Conservation (phyloP, 345 rosid genomes). For the Orychophragmus violaceus region DNA sequence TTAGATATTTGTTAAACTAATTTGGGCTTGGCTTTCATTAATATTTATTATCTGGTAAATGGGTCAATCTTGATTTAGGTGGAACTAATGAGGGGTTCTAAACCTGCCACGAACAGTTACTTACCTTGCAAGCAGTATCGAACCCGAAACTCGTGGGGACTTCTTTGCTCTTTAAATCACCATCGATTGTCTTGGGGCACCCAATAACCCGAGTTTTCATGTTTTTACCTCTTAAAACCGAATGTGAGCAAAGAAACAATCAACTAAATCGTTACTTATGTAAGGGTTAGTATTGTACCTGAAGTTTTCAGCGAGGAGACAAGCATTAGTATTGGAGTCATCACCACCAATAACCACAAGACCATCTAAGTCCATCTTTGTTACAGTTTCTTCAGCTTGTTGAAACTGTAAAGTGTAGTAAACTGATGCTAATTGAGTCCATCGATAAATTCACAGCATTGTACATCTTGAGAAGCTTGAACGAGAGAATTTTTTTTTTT, state of each 20-base stretch:
- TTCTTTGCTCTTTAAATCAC: conserved; percentile 92
- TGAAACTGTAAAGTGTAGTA: conserved; percentile 49
- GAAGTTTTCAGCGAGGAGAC: conserved; percentile 94
- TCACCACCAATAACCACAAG: conserved; percentile 95
- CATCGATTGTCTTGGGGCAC: conserved; percentile 97
- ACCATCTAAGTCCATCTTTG: conserved; percentile 82
- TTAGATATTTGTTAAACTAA: too few species aligned
- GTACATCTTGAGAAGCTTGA: conserved; percentile 21
- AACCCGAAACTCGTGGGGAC: conserved; percentile 96
- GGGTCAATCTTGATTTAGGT: too few species aligned
- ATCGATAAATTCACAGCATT: background rate
- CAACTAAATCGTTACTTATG: background rate
- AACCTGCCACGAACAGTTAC: too few species aligned
- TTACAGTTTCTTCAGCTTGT: conserved; percentile 89
- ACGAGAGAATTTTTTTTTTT: too few species aligned
- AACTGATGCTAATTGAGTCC: background rate
- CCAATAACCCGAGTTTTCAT: conserved; percentile 83
- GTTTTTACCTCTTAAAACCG: conserved; percentile 53
- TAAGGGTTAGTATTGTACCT: conserved; percentile 33
- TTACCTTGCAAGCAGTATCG: conserved; percentile 97
- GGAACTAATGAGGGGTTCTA: too few species aligned
- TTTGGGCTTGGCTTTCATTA: too few species aligned
- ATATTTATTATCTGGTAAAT: too few species aligned
- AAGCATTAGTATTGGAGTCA: conserved; percentile 97
- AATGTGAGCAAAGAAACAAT: background rate